Evolutionary conservation across 192 early-diverging fungal species (phyloP), one percentile per base, ranked within the genome.

Genomic region (Coemansia sp.): DNA sequence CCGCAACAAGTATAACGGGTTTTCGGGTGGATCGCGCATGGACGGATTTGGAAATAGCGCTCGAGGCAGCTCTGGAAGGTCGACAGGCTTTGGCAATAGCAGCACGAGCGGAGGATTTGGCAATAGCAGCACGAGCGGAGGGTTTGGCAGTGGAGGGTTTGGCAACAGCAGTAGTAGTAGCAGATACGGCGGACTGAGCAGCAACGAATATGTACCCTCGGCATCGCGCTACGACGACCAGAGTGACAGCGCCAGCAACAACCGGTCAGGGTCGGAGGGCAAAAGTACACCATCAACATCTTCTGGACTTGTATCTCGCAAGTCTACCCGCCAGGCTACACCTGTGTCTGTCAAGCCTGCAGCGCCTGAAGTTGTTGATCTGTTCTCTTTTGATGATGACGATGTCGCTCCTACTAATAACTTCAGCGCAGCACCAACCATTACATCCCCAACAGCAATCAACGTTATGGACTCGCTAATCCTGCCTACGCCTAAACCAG

Each of bases 1-100:
- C 75, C 86, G 90, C 38, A 79, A 85, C 73, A 98, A 98, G 78
- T 98, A 94, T 65, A 86, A 83, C 1, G 91, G 91, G 23, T 89
- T 90, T 14, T 80, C 87, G 5, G 85, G 85, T 8, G 85, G 84
- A 12, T 68, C 75, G 15, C 34, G 54, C 37, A 56, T 67, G 38
- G 38, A 47, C 23, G 68, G 71, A 7, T 60, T 60, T 60, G 58
- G 58, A 5, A 60, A 60, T 25, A 7, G 51, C 25, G 15, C 23
- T 15, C 11, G 51, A 4, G 25, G 51, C 51, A 53, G 51, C 10
- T 53, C 40, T 1, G 40, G 82, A 37, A 72, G 79, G 58, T 85
- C 84, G 51, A 78, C 84, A 11, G 89, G 92, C 7, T 90, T 86
- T 82, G 88, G 89, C 28, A 84, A 84, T 44, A 87, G 66, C 49